Percentiles rank a stretch among this genome's conserved stretches.
Conservation (phyloP, 129 eudicot species). For the Tanacetum coccineum region DNA sequence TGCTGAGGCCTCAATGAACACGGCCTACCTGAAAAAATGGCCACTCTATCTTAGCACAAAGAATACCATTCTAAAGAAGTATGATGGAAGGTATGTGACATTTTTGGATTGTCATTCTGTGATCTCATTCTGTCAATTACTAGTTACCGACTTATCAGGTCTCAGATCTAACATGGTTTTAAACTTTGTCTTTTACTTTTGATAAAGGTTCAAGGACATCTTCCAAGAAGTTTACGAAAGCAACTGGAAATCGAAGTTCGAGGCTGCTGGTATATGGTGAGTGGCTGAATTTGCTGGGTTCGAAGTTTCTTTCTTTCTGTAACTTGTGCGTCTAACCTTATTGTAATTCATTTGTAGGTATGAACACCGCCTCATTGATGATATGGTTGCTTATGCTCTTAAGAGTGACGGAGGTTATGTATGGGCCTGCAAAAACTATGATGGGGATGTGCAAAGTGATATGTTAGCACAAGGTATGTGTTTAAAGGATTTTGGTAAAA, state of each 20-base stretch:
- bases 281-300: conserved; percentile 27
- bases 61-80: conserved; percentile 94
- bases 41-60: conserved; percentile 97
- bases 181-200: not conserved
- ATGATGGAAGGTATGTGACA: conserved; percentile 78
- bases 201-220: conserved; percentile 85
- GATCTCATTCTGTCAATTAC: not conserved
- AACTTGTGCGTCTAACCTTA: not conserved
- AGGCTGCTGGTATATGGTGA: conserved; percentile 95
- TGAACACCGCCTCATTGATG: conserved; percentile 98
- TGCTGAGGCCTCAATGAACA: conserved; percentile 96
- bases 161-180: not conserved
- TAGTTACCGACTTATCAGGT: not conserved
- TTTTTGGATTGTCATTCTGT: conserved; percentile 5
- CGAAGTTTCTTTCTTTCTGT: not conserved
- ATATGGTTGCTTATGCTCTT: conserved; percentile 98
- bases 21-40: conserved; percentile 85
- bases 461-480: conserved; percentile 89
- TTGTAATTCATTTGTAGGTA: conserved; percentile 49
- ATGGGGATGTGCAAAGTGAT: conserved; percentile 99
- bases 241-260: conserved; percentile 82
- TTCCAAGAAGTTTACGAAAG: conserved; percentile 91
- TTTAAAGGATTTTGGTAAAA: not conserved
- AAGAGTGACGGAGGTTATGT: conserved; percentile 99
- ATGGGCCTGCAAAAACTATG: conserved; percentile 99